Base-by-base conservation (phyloP, 495 filamentous ascomycete genomes). In the Aspergillus bertholletiae region DNA sequence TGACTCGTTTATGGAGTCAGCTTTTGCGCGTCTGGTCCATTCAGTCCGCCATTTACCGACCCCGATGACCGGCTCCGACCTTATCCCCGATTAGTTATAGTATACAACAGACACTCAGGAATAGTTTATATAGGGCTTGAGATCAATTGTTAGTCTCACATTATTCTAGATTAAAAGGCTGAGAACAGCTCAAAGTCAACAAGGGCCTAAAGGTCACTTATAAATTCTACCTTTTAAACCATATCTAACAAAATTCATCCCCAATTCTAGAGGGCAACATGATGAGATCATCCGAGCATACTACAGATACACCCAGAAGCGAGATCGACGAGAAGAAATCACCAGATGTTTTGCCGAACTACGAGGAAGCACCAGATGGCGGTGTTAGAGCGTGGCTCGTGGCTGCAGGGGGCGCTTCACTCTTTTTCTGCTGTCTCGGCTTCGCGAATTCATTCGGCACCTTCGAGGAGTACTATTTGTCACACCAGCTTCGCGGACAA, bases 401-500 rank as follows among this genome's bases (percentile, higher is more conserved):
- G 13, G 62, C 64, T 4, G 53, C 58, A 11, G 72, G 70, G 3
- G 48, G 55, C 18, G 53, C 63, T 27, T 62, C 58, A 9, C 50
- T 61, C 11, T 63, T 70, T 6, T 73, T 74, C 56, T 56, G 57
- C 13, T 46, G 50, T 7, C 80, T 81, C 54, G 84, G 82, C 0
- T 71, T 82, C 49, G 75, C 81, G 60, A 67, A 57, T 15, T 18
- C 43, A 15, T 51, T 40, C 27, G 55, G 61, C 7, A 57, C 66
- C 34, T 73, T 61, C 47, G 60, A 71, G 54, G 59, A 60, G 15
- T 69, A 69, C 41, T 73, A 73, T 30, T 40, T 58, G 34, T 35
- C 22, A 12, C 46, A 54, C 21, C 55, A 65, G 18, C 55, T 73
- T 9, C 44, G 27, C 1, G 24, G 51, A 3, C 2, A 63, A 18